Evolutionary conservation across 2,329 filamentous ascomycete genomes (phyloP), one percentile per base, ranked within the genome.

Genomic region (Lithohypha guttulata): DNA sequence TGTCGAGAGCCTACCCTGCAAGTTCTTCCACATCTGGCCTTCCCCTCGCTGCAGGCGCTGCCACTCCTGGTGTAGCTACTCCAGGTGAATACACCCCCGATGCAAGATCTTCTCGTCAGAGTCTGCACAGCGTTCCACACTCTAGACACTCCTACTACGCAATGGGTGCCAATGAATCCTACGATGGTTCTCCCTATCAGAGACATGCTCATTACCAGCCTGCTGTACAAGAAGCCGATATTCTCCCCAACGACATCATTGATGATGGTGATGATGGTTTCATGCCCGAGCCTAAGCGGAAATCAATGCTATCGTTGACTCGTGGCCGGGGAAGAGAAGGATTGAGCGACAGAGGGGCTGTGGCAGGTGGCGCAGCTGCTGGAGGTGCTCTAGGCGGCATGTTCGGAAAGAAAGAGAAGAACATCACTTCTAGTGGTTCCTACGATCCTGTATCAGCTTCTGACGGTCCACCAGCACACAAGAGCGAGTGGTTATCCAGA

Each of bases 201-300:
- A 70, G 72, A 49, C 73, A 61, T 31, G 37, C 18, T 21, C 66
- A 56, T 44, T 56, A 53, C 8, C 59, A 69, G 60, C 69, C 70
- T 42, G 58, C 64, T 6, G 60, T 78, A 3, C 72, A 73, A 26
- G 45, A 49, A 18, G 47, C 47, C 7, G 42, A 41, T 27, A 47
- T 51, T 36, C 79, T 94, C 55, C 85, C 86, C 2, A 76, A 82
- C 53, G 77, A 79, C 10, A 87, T 94, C 47, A 74, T 73, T 15
- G 87, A 94, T 56, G 87, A 95, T 54, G 85, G 84, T 19, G 87
- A 94, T 53, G 87, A 93, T 56, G 85, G 81, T 1, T 70, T 91
- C 36, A 69, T 78, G 73, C 50, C 63, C 57, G 33, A 55, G 53
- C 60, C 57, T 51, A 64, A 68, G 56, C 69, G 72, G 43, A 71